Base-by-base conservation (phyloP, 2,329 filamentous ascomycete genomes). In the Plectosphaerella plurivora region DNA sequence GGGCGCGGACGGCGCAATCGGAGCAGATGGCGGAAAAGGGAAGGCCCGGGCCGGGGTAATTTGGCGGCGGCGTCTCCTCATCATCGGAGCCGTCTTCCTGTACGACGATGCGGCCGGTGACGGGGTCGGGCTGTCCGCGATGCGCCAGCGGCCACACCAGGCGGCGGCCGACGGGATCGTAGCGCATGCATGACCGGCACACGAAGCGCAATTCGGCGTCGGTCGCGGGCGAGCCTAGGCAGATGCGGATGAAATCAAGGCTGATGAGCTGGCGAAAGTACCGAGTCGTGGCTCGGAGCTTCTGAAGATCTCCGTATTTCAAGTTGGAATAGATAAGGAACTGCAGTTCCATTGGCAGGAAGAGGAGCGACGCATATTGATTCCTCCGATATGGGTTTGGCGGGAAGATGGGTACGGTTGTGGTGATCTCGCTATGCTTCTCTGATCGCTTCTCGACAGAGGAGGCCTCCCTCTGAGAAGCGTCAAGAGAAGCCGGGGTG, bases 301-400 rank as follows among this genome's bases (percentile, higher is more conserved):
- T 65, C 56, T 74, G 67, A 16, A 77, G 65, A 56, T 75, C 70
- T 39, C 69, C 72, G 51, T 76, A 74, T 51, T 65, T 64, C 49
- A 76, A 69, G 20, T 69, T 58, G 20, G 60, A 56, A n/a, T 75
- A 58, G 41, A 76, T 66, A 57, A 69, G 60, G 44, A 74, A 60
- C 50, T 74, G 71, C 6, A 77, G 57, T 59, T 77, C 74, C 8
- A 62, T 61, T 4, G 74, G 73, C 0, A 77, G 64, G 24, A 61
- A 50, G 25, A 50, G 48, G 9, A 50, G 48, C 24, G 48, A 50
- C 4, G 48, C 48, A 50, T 50, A 50, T 15, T 42, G 48, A n/a
- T 50, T 50, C 14, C 11, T 44, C 36, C 48, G 48, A 39, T 41
- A 35, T 16, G 24, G 48, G 35, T 45, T 35, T 9, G 39, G 24